Base-by-base conservation (phyloP, 2,329 filamentous ascomycete species). In the Calonectria pauciramosa region DNA sequence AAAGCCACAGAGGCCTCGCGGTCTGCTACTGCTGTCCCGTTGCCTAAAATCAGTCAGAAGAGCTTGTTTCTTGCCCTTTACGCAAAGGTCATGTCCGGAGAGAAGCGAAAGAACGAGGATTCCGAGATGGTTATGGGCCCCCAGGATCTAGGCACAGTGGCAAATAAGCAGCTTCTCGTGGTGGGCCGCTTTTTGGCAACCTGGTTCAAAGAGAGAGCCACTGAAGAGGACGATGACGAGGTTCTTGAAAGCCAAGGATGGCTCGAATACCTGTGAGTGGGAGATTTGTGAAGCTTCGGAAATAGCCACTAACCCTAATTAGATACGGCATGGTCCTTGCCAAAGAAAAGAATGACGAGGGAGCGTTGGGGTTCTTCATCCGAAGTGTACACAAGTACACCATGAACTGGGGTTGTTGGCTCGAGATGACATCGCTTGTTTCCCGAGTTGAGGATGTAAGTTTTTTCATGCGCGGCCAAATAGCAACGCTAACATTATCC, bases 351-450 rank as follows among this genome's bases (percentile, higher is more conserved):
- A 98, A 97, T 80, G 96, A 98, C 78, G 90, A 93, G 56, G 90
- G 94, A 74, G 97, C 97, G 2, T 93, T 96, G 84, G 92, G 94
- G 76, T 98, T 94, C 90, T 89, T 99, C n/a, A 89, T 98, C 67
- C 91, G 92, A 76, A 98, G 96, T 82, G 95, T 98, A 13, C 94
- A 97, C 83, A 87, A 95, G 51, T 98, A 96, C 81, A 95, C 96
- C 1, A 98, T 96, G 91, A 98, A 99, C 82, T 99, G 97, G 97
- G 95, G 96, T 10, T 96, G 96, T 75, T 99, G 97, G 97, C 90
- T 97, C 73, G 97, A 99, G 86, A 91, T 99, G 84, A 95, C 94
- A 5, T 93, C 93, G 49, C 88, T 99, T 32, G 91, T 98, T 74
- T 91, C 92, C 44, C 93, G 94, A 41, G 90, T 94, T 11, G 96